A percentile compares a stretch with the other conserved stretches of the same genome.
Conservation (phyloP, 306 rosid genomes). For the Boehmeria nivea region DNA sequence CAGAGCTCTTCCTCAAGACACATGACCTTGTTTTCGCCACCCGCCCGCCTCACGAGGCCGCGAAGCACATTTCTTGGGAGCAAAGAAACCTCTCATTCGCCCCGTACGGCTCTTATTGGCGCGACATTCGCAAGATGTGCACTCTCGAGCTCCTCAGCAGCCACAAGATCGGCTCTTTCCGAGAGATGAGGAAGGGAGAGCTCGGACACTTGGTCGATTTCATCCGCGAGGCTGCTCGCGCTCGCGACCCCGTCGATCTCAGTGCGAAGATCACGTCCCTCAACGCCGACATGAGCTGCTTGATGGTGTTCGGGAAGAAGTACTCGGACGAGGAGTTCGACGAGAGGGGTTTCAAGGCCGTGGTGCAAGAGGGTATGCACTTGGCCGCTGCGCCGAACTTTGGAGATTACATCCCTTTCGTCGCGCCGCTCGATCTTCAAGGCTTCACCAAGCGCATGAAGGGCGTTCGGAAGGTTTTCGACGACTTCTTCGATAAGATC, state of each 20-base stretch:
- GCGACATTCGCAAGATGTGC: conserved; percentile 29
- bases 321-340: conserved; percentile 18
- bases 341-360: conserved; percentile 12
- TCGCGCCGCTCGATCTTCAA: conserved; percentile 25
- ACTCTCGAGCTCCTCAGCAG: conserved; percentile 21
- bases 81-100: conserved; percentile 11
- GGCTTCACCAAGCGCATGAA: conserved; percentile 23
- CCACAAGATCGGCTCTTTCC: conserved; percentile 25
- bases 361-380: conserved; percentile 9
- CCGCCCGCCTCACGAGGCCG: conserved; percentile 16
- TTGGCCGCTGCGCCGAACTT: conserved; percentile 10
- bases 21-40: conserved; percentile 35
- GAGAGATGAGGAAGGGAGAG: conserved; percentile 22
- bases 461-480: conserved; percentile 3
- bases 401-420: conserved; percentile 24
- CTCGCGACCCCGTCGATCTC: conserved; percentile 11
- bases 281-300: conserved; percentile 13
- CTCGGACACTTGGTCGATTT: not conserved
- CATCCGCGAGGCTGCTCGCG: not conserved
- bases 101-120: conserved; percentile 31
- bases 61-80: conserved; percentile 16
- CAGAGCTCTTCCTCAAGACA: conserved; percentile 50
- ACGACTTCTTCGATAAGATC: conserved; percentile 20
- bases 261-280: conserved; percentile 18
- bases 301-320: conserved; percentile 33